A percentile compares a stretch with the other conserved stretches of the same genome.
Evolutionary conservation across 495 filamentous ascomycete genomes (phyloP).

Genomic region (Penicillium malachiteum): DNA sequence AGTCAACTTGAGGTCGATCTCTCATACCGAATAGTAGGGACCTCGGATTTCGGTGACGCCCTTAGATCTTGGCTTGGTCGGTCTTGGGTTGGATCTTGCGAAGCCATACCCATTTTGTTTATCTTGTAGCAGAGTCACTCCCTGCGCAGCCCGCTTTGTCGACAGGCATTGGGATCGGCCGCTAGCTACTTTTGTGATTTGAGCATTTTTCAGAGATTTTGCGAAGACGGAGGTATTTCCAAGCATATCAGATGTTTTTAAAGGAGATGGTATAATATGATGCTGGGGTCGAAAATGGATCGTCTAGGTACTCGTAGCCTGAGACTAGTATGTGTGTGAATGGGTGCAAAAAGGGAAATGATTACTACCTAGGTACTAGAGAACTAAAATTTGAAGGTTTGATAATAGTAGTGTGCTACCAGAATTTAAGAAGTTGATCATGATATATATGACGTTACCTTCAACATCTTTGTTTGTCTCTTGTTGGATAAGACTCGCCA

Average conservation of each 20-base stretch:
- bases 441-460: too few species aligned
- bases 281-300: too few species aligned
- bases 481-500: background rate
- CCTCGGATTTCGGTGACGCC: conserved; percentile 58
- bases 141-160: conserved; percentile 15
- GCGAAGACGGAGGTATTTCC: background rate
- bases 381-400: too few species aligned
- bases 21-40: conserved; percentile 52
- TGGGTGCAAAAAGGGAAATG: too few species aligned
- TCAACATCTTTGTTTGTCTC: too few species aligned
- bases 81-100: conserved; percentile 49
- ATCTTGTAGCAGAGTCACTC: conserved; percentile 49
- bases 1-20: background rate
- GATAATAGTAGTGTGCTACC: too few species aligned
- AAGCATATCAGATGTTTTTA: background rate
- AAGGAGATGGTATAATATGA: too few species aligned
- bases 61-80: conserved; percentile 49
- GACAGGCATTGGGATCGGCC: conserved; percentile 18
- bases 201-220: background rate
- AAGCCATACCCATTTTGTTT: conserved; percentile 53
- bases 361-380: too few species aligned
- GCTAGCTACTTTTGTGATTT: background rate
- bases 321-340: too few species aligned
- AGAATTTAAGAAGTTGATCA: too few species aligned
- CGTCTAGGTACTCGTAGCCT: too few species aligned